Evolutionary conservation across 345 rosid genomes (phyloP), one percentile per base, ranked within the genome.

Genomic region (Heritiera littoralis): DNA sequence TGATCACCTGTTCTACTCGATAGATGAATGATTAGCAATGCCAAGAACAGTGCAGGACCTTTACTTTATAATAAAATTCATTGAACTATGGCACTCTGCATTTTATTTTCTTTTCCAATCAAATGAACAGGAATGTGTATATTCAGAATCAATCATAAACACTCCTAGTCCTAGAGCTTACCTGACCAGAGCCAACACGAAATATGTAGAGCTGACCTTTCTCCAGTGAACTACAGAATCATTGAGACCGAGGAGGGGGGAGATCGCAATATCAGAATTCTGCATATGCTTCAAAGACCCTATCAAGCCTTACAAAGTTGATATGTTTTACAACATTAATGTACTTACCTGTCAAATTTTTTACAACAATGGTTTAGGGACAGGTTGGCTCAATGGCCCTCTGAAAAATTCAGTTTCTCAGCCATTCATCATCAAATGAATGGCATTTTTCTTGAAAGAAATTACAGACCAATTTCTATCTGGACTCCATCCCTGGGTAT

Each of bases 111-210:
- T 35, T 1, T 35, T 35, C 38, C 38, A 35, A 35, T 35, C 38
- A 35, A 35, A 35, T 35, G 38, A 63, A 20, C 32, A 52, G 6
- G 23, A 78, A n/a, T 18, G n/a, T 10, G 78, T 28, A 41, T 49
- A 11, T 38, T 18, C 43, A 72, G 58, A 77, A 59, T 10, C 30
- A 58, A 45, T 68, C 1, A 3, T 11, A 72, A 64, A 20, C 51
- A 15, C 23, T 10, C 38, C 3, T 35, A 35, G 38, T 35, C 38
- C 17, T 52, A 60, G 9, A 79, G 65, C 75, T 77, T 83, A 93
- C 99, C 97, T 94, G 99, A 45, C 94, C 97, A 32, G 98, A 89
- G 38, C 99, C 99, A 60, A 92, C 97, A 0, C 97, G 98, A 77
- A 94, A 96, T 54, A 96, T 85, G 83, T 96, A 94, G 0, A 76